Conservation (phyloP, 192 early-diverging fungal species). For the Backusella psychrophila region DNA sequence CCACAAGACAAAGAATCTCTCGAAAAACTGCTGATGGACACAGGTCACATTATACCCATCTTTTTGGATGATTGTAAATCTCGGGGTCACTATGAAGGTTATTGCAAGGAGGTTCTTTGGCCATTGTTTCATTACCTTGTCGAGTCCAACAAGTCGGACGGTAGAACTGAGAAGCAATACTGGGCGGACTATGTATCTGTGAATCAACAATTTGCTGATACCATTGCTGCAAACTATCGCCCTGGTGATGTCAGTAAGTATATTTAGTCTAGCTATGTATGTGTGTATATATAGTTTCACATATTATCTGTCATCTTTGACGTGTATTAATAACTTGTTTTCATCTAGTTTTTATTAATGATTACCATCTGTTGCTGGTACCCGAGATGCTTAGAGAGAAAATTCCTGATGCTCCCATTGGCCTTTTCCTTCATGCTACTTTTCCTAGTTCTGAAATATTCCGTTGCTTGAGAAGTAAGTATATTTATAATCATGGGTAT, state of each 20-base stretch:
- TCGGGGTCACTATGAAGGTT: constrained; percentile 92
- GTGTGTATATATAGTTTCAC: neutral
- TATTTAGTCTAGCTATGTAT: neutral
- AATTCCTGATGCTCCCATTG: constrained; percentile 83
- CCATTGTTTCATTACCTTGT: constrained; percentile 94
- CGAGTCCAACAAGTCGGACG: constrained; percentile 72
- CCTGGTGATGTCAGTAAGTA: constrained; percentile 74
- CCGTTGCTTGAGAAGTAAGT: constrained; percentile 77
- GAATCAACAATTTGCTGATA: constrained; percentile 78
- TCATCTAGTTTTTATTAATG: constrained; percentile 90
- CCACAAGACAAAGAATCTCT: constrained; percentile 59
- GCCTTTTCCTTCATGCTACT: constrained; percentile 95
- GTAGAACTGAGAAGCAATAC: constrained; percentile 60
- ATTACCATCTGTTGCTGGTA: constrained; percentile 94
- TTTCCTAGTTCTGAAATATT: constrained; percentile 98
- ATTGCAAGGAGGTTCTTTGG: constrained; percentile 95
- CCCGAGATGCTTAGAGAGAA: constrained; percentile 83
- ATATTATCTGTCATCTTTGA: no score
- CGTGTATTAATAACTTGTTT: no score
- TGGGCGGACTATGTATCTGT: constrained; percentile 84
- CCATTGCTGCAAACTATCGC: constrained; percentile 67
- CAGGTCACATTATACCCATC: constrained; percentile 71
- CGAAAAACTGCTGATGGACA: constrained; percentile 51
- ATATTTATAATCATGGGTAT: neutral
- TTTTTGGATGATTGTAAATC: constrained; percentile 70